Percentiles rank a stretch among this genome's conserved stretches.
Conservation (phyloP, 2,329 filamentous ascomycete genomes). For the Nannizzia gypsea region DNA sequence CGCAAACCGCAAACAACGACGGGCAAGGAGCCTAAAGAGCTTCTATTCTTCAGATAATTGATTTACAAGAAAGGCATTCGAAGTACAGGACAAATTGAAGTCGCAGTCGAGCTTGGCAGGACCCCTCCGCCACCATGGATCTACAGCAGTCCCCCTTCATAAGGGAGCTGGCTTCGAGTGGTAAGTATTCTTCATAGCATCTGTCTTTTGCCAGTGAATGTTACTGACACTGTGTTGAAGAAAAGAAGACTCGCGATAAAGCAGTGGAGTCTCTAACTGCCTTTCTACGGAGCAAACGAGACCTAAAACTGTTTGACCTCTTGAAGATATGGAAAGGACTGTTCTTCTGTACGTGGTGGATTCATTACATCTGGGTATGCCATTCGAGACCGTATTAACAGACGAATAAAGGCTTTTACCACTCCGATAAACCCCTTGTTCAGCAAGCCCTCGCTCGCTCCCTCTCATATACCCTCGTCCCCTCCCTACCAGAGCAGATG, state of each 20-base stretch:
- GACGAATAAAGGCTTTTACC: slow-evolving; percentile 59
- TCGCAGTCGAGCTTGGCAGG: background rate
- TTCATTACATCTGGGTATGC: too few relatives aligned
- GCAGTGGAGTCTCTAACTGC: slow-evolving; percentile 64
- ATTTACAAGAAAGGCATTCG: background rate
- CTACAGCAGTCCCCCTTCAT: slow-evolving; percentile 56
- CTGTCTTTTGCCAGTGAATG: slow-evolving; percentile 10
- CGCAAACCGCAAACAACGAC: background rate
- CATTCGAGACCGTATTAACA: background rate
- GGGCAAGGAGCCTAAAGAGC: background rate
- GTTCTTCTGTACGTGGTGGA: slow-evolving; percentile 55
- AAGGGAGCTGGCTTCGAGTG: slow-evolving; percentile 71
- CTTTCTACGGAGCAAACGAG: slow-evolving; percentile 56
- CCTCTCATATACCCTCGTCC: slow-evolving; percentile 56
- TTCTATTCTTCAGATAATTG: background rate
- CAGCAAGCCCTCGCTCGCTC: slow-evolving; percentile 74
- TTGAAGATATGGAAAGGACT: slow-evolving; percentile 91
- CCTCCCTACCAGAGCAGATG: slow-evolving; percentile 42
- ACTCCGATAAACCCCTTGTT: slow-evolving; percentile 77
- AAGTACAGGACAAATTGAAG: background rate
- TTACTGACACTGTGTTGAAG: slow-evolving; percentile 33
- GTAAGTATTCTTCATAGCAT: slow-evolving; percentile 38
- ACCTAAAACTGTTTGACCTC: slow-evolving; percentile 57
- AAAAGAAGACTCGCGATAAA: slow-evolving; percentile 64
- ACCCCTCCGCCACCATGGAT: slow-evolving; percentile 14